phyloP scores from a whole-genome alignment of 805 yeast species.

The Yamadazyma takamatsuzukensis region DNA sequence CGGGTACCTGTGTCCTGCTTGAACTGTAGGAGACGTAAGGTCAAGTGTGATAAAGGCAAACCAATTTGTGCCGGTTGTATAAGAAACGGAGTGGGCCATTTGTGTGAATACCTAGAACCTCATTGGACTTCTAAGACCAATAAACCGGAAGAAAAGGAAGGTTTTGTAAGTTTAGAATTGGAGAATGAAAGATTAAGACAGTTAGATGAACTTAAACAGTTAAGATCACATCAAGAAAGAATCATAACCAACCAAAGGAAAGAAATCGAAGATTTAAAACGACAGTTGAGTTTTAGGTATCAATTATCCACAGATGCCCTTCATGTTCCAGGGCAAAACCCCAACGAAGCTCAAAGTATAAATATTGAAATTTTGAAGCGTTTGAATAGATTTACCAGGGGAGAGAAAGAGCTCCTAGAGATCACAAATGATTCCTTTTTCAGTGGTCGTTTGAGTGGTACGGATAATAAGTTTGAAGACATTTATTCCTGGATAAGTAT shows the following conservation, averaged over 20 bases:
- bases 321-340: no score
- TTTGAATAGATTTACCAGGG: no score
- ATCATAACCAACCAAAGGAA: constrained; percentile 22
- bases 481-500: constrained; percentile 37
- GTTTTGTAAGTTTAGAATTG: background rate
- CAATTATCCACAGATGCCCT: constrained; percentile 14
- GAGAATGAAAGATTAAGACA: constrained; percentile 3
- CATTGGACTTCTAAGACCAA: constrained; percentile 23
- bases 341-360: no score
- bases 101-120: constrained; percentile 40
- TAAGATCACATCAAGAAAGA: constrained; percentile 17
- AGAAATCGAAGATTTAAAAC: constrained; percentile 29
- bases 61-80: constrained; percentile 43
- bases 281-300: constrained; percentile 21
- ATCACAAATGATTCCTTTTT: no score
- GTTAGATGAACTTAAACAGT: constrained; percentile 15
- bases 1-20: constrained; percentile 40
- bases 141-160: background rate
- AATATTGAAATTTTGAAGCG: no score
- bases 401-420: no score
- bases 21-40: constrained; percentile 39
- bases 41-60: constrained; percentile 39
- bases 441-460: no score
- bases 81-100: constrained; percentile 36
- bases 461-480: constrained; percentile 4